Evolutionary conservation across 306 rosid species (phyloP), one percentile per base, ranked within the genome.

Genomic region (Comarum palustre): DNA sequence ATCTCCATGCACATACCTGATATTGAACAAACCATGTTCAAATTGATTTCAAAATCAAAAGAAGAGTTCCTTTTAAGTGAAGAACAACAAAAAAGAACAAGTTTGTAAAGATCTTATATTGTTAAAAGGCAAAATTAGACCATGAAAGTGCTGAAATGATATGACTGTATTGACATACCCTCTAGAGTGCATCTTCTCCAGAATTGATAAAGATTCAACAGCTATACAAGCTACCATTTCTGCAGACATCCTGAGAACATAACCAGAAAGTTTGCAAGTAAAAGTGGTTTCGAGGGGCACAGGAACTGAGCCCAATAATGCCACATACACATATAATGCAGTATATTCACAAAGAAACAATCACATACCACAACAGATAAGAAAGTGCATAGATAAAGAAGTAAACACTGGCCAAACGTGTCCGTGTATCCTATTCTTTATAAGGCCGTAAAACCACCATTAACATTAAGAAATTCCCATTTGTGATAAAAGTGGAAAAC

Each of bases 141-240:
- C 36, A 50, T 54, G 70, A 20, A 50, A 55, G 10, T 69, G 36
- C 70, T 14, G 3, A 55, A 66, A 46, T 17, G 32, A 22, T 38
- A 54, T 24, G 68, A 10, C 29, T 34, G 16, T 15, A 60, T 81
- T 62, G 24, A 62, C 86, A 72, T 84, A 93, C 98, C 98, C 98
- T 79, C 78, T 87, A 0, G 85, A 80, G 45, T 93, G 98, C 90
- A 93, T 87, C 88, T 90, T 93, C 84, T 93, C 98, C 24, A 93
- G 87, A 70, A 93, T 93, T 50, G 98, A 93, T 69, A 93, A 76
- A 55, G 98, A 93, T 84, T 93, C 98, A 11, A 86, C 98, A 10
- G 98, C 98, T 83, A 93, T 89, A 82, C 98, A 90, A 42, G 97
- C 90, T 24, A 93, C 97, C 97, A 90, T 93, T 84, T 93, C 97